These are phyloP conservation scores for Fraxinus platypoda DNA, from an alignment of 305 asterid species.

Conservation along the genomic window DNA sequence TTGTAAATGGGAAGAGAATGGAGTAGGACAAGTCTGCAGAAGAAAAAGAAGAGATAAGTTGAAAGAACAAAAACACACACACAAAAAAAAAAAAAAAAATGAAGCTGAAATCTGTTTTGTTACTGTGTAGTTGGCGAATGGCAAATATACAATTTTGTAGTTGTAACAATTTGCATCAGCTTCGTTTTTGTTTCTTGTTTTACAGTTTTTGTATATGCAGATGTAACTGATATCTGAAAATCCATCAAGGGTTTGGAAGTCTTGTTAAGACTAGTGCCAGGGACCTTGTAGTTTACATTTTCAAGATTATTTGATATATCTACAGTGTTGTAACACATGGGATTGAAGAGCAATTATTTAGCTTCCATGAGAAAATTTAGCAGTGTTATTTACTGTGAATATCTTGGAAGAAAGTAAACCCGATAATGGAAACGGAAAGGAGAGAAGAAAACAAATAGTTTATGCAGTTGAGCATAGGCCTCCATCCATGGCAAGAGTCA, in stretches of 20 bases:
- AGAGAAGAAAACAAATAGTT: neutral
- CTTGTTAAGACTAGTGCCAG: neutral
- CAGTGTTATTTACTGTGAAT: neutral
- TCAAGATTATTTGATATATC: neutral
- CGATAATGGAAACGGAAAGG: neutral
- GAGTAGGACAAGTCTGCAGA: constrained; percentile 28
- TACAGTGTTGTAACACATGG: neutral
- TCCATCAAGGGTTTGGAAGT: constrained; percentile 22
- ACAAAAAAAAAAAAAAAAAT: neutral
- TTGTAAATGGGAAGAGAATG: constrained; percentile 53
- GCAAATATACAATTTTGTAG: constrained; percentile 52
- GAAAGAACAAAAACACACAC: constrained; percentile 12
- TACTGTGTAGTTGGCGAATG: constrained; percentile 43
- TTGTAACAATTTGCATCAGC: constrained; percentile 36
- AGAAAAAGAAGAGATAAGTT: constrained; percentile 11
- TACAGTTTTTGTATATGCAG: constrained; percentile 19
- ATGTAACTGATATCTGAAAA: constrained; percentile 44
- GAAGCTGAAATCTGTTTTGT: constrained; percentile 29
- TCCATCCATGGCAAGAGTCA: neutral
- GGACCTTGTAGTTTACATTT: neutral
- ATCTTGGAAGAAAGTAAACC: neutral
- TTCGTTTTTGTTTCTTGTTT: constrained; percentile 33
- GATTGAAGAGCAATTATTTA: neutral
- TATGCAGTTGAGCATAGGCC: neutral
- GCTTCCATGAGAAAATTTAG: neutral